Percentiles rank a stretch among this genome's conserved stretches.
These are phyloP conservation scores for Penicillium sp. DNA, from an alignment of 2,329 filamentous ascomycete genomes.

Conservation along the genomic window DNA sequence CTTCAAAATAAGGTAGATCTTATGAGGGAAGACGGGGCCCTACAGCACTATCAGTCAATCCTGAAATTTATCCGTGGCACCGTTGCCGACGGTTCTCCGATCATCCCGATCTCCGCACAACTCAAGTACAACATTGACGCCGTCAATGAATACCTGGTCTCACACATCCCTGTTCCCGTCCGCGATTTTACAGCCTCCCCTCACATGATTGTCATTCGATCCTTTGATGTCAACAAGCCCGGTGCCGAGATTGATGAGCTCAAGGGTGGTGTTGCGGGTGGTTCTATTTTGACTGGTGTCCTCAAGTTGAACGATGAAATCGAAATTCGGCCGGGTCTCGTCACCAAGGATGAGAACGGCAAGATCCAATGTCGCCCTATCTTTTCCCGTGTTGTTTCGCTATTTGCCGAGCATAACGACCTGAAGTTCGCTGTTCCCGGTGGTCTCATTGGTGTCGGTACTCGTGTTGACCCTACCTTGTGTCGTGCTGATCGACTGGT, in stretches of 20 bases:
- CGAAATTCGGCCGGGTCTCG: conserved; percentile 97
- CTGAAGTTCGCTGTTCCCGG: conserved; percentile 98
- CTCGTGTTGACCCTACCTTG: conserved; percentile 93
- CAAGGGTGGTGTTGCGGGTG: conserved; percentile 98
- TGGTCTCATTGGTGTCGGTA: conserved; percentile 97
- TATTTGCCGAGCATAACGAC: conserved; percentile 98
- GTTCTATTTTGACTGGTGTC: conserved; percentile 93
- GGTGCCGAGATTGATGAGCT: conserved; percentile 98
- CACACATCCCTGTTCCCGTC: conserved; percentile 88
- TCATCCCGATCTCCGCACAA: conserved; percentile 97
- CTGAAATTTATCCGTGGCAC: conserved; percentile 98
- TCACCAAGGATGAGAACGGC: conserved; percentile 91
- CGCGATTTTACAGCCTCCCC: conserved; percentile 91
- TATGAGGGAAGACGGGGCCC: conserved; percentile 93
- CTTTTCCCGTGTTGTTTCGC: conserved; percentile 89
- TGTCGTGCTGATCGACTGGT: conserved; percentile 99
- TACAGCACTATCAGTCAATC: conserved; percentile 95
- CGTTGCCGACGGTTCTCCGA: conserved; percentile 89
- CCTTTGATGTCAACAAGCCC: conserved; percentile 99
- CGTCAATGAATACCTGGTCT: conserved; percentile 94
- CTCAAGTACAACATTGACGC: conserved; percentile 99
- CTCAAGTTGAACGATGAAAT: conserved; percentile 97
- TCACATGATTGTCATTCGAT: conserved; percentile 99
- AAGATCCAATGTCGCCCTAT: conserved; percentile 97
- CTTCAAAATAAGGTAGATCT: conserved; percentile 99